Conservation (phyloP, 495 filamentous ascomycete species). For the Recurvomyces mirabilis region DNA sequence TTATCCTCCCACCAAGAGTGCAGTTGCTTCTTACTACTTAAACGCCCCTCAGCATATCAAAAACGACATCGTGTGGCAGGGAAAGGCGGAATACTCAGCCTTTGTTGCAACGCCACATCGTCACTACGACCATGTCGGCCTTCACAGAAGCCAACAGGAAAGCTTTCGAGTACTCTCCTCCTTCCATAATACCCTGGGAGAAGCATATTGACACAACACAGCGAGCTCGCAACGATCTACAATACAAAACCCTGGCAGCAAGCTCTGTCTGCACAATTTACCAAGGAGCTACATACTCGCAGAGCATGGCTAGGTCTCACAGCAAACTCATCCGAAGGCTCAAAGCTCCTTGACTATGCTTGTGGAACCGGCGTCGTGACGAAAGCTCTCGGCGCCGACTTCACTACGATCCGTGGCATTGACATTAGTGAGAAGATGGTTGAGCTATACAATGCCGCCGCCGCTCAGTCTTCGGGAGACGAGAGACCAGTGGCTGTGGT, state of each 20-base stretch:
- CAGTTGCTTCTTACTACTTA: neutral
- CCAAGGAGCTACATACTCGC: slow-evolving; percentile 38
- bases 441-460: slow-evolving; percentile 40
- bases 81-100: too few species aligned
- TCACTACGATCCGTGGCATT: slow-evolving; percentile 50
- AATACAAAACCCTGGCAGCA: slow-evolving; percentile 34
- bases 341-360: slow-evolving; percentile 63
- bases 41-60: neutral
- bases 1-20: neutral
- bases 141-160: slow-evolving; percentile 43
- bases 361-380: slow-evolving; percentile 59
- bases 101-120: too few species aligned
- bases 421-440: slow-evolving; percentile 62
- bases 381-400: slow-evolving; percentile 47
- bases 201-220: slow-evolving; percentile 22
- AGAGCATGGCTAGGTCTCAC: slow-evolving; percentile 53
- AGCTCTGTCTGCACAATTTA: slow-evolving; percentile 28
- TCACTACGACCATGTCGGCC: slow-evolving; percentile 11
- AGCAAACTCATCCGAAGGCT: slow-evolving; percentile 31
- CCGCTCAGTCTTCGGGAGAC: slow-evolving; percentile 16
- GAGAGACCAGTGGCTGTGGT: slow-evolving; percentile 16
- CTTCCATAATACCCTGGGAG: neutral
- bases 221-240: slow-evolving; percentile 38
- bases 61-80: too few species aligned
- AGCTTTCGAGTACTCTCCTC: slow-evolving; percentile 40